Conservation (phyloP, 768 basidiomycete genomes). For the Pisolithus orientalis region DNA sequence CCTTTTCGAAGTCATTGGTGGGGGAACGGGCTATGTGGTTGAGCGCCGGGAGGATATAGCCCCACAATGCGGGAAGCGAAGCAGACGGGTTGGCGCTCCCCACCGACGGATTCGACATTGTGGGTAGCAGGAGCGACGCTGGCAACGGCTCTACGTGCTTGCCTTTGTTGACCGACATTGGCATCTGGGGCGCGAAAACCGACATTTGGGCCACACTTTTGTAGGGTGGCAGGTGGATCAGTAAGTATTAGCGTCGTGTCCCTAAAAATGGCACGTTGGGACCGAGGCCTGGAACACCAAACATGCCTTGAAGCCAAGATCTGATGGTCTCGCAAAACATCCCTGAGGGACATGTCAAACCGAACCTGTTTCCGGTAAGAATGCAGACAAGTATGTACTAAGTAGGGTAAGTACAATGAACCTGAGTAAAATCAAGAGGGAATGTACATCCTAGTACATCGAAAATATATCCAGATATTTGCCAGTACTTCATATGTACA, state of each 20-base stretch:
- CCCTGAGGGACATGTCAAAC: too few relatives aligned
- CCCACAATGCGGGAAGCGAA: constrained; percentile 67
- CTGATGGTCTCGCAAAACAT: too few relatives aligned
- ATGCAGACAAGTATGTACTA: background rate
- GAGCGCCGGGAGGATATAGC: constrained; percentile 66
- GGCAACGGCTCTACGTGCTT: constrained; percentile 19
- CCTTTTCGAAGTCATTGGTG: constrained; percentile 51
- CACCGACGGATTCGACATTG: constrained; percentile 47
- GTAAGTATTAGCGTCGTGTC: too few relatives aligned
- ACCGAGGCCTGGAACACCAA: too few relatives aligned
- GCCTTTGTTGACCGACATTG: constrained; percentile 28
- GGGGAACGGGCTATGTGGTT: constrained; percentile 74
- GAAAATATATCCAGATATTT: background rate
- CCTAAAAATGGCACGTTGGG: too few relatives aligned
- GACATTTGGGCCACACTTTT: background rate
- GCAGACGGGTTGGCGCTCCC: constrained; percentile 71
- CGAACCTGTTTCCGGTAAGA: too few relatives aligned
- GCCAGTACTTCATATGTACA: background rate
- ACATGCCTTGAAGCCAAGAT: too few relatives aligned
- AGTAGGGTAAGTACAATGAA: background rate
- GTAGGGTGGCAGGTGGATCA: background rate
- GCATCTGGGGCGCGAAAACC: too few relatives aligned
- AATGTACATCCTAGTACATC: too few relatives aligned
- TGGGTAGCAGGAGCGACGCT: constrained; percentile 16
- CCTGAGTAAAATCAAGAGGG: background rate